phyloP scores from a whole-genome alignment of 805 yeast species.

The Blastobotrys attinorum region DNA sequence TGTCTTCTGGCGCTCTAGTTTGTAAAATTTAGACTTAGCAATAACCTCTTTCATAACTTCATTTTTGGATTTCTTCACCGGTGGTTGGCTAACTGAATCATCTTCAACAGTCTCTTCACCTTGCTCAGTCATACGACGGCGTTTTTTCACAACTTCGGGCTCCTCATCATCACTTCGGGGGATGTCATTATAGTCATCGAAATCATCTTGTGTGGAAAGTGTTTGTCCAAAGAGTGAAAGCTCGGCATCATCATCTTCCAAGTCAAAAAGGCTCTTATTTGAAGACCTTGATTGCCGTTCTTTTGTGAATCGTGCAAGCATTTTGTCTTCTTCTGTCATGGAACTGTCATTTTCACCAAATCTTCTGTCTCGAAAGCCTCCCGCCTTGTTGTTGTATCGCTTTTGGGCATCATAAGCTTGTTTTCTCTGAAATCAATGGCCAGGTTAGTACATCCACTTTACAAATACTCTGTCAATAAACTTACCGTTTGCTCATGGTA shows the following conservation, averaged over 20 bases:
- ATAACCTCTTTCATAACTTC: conserved; percentile 39
- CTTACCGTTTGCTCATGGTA: conserved; percentile 45
- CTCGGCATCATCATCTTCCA: conserved; percentile 51
- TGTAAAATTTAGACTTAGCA: conserved; percentile 36
- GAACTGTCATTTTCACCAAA: conserved; percentile 78
- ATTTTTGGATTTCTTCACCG: conserved; percentile 31
- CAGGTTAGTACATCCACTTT: background rate
- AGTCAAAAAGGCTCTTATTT: conserved; percentile 56
- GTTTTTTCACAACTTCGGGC: conserved; percentile 5
- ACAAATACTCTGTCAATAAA: background rate
- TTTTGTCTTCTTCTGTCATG: conserved; percentile 81
- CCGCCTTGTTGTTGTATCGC: conserved; percentile 57
- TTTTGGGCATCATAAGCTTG: conserved; percentile 58
- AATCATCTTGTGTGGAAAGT: conserved; percentile 50
- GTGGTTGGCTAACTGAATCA: conserved; percentile 35
- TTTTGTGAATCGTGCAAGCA: conserved; percentile 89
- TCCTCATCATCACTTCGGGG: conserved; percentile 31
- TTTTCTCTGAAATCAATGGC: conserved; percentile 33
- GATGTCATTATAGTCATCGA: too few relatives aligned
- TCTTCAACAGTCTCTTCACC: conserved; percentile 26
- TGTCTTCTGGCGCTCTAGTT: conserved; percentile 34
- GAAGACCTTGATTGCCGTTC: conserved; percentile 68
- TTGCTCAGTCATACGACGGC: too few relatives aligned
- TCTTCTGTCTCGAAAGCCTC: conserved; percentile 76
- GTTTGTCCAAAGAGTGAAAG: conserved; percentile 78